Evolutionary conservation across 305 asterid species (phyloP).

Genomic region (Solanum hybrid): DNA sequence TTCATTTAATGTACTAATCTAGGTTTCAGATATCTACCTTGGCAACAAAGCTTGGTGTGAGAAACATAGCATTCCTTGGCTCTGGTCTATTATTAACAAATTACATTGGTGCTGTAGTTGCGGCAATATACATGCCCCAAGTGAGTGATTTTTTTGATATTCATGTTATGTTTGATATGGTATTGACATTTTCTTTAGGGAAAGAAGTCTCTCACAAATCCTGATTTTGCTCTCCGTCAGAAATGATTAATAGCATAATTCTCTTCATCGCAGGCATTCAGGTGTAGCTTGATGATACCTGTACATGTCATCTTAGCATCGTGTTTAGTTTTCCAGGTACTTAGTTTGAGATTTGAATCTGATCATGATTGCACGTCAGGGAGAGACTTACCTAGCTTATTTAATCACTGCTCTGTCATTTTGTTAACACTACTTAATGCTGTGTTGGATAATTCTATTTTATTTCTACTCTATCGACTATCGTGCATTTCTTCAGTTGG

Average conservation of each 20-base stretch:
- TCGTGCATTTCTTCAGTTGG: not conserved
- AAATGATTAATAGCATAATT: not conserved
- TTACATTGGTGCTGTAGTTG: slow-evolving; percentile 66
- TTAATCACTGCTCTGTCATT: not conserved
- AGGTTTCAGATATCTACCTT: slow-evolving; percentile 96
- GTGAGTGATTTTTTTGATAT: slow-evolving; percentile 10
- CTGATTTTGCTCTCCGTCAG: not conserved
- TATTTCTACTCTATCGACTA: not conserved
- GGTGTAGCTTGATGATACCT: slow-evolving; percentile 74
- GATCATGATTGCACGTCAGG: not conserved
- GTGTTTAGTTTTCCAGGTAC: slow-evolving; percentile 72
- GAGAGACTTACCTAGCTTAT: not conserved
- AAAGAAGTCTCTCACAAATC: not conserved
- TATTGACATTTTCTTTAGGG: not conserved
- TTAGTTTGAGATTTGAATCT: not conserved
- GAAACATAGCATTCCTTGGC: slow-evolving; percentile 86
- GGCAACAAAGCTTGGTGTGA: slow-evolving; percentile 94
- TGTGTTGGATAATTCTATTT: not conserved
- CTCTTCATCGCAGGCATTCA: slow-evolving; percentile 57
- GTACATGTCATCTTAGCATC: slow-evolving; percentile 61
- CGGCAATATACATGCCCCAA: slow-evolving; percentile 75
- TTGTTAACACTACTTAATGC: not conserved
- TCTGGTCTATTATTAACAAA: slow-evolving; percentile 72
- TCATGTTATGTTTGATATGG: not conserved
- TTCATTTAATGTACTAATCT: slow-evolving; percentile 7